Conservation (phyloP, 225 moss, liverwort and hornwort genomes). For the Anthoceros angustus region DNA sequence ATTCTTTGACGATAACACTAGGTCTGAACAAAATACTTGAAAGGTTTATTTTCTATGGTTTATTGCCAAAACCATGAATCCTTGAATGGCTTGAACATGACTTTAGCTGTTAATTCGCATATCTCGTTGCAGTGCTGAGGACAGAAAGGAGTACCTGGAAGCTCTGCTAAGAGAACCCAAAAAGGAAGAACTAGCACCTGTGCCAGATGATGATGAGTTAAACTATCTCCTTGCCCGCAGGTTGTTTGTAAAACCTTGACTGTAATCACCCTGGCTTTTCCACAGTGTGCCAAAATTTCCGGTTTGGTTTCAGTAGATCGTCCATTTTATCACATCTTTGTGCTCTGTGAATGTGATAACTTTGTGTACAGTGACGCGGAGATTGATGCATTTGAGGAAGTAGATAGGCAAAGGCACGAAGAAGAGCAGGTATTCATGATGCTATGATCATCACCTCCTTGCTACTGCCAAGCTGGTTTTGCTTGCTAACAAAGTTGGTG, state of each 20-base stretch:
- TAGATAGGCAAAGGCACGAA: constrained; percentile 53
- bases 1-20: constrained; percentile 96
- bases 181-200: constrained; percentile 92
- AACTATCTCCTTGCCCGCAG: constrained; percentile 90
- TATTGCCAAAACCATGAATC: not conserved
- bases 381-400: constrained; percentile 82
- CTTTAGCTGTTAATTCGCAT: not conserved
- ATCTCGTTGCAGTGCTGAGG: constrained; percentile 68
- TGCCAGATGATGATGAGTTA: constrained; percentile 80
- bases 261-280: not conserved
- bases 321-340: not conserved
- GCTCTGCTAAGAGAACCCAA: constrained; percentile 87
- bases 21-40: constrained; percentile 21
- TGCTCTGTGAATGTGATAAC: not conserved
- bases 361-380: constrained; percentile 52
- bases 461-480: not conserved
- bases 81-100: not conserved
- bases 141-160: constrained; percentile 93
- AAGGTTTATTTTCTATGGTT: too few relatives aligned
- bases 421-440: constrained; percentile 56
- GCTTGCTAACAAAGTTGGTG: constrained; percentile 6
- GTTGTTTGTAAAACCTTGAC: constrained; percentile 20
- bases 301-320: not conserved
- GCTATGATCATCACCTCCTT: not conserved
- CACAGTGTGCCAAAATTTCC: not conserved